Evolutionary conservation across 352 stramenopile species (phyloP).

Genomic region (Pythium monospermum): DNA sequence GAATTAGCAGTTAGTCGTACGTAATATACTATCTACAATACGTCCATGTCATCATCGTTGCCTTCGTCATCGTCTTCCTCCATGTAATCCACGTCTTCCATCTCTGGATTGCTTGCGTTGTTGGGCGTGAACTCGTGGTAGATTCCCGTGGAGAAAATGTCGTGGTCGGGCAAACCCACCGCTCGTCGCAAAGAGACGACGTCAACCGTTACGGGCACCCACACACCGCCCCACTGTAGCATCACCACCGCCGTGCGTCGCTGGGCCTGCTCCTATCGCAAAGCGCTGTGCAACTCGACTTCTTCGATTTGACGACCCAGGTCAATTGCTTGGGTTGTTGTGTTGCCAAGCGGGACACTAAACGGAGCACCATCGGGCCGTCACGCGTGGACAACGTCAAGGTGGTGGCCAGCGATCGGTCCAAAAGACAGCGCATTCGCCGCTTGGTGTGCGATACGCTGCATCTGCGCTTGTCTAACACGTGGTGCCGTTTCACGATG

Average conservation of each 20-base stretch:
- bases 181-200: not conserved
- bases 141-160: not conserved
- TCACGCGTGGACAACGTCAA: not conserved
- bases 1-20: too few relatives aligned
- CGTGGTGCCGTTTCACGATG: not conserved
- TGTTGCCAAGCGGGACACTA: not conserved
- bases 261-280: too few relatives aligned
- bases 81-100: not conserved
- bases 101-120: not conserved
- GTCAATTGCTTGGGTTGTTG: not conserved
- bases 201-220: not conserved
- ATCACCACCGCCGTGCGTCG: not conserved
- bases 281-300: too few relatives aligned
- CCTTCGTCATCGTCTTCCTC: not conserved
- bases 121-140: not conserved
- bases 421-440: not conserved
- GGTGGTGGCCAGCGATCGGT: not conserved
- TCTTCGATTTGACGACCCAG: not conserved
- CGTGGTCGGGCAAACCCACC: not conserved
- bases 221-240: not conserved
- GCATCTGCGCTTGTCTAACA: not conserved
- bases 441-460: not conserved
- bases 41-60: too few relatives aligned
- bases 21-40: too few relatives aligned
- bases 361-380: not conserved